Conservation (phyloP, 495 filamentous ascomycete species). For the Trichoderma gamsii region DNA sequence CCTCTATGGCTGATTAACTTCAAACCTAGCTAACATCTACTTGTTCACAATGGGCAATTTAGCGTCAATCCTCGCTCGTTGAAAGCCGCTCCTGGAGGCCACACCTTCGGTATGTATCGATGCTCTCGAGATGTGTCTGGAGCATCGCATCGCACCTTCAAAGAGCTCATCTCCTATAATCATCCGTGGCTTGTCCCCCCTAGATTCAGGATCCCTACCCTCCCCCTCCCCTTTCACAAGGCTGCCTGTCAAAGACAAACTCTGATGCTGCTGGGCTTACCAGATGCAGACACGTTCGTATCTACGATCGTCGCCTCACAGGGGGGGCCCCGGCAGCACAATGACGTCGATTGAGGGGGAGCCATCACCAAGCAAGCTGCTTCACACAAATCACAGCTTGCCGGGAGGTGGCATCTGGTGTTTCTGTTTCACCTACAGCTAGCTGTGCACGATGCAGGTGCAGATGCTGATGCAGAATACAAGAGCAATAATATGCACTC, state of each 20-base stretch:
- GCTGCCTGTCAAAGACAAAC: neutral
- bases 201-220: neutral
- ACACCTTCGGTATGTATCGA: too few species aligned
- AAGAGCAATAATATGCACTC: neutral
- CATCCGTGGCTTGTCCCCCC: neutral
- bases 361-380: neutral
- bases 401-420: neutral
- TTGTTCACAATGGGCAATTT: too few species aligned
- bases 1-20: too few species aligned
- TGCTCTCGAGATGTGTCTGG: too few species aligned
- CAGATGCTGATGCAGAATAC: neutral
- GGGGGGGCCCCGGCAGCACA: neutral
- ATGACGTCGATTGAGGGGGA: constrained; percentile 4
- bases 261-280: neutral
- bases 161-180: neutral
- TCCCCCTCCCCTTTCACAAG: neutral
- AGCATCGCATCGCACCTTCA: too few species aligned
- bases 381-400: neutral
- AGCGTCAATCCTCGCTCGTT: too few species aligned
- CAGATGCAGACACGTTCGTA: neutral
- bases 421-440: neutral
- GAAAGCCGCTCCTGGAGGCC: too few species aligned
- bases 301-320: constrained; percentile 4
- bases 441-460: neutral
- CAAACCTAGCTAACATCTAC: too few species aligned